Base-by-base conservation (phyloP, 163 green algal species). In the Coccomyxa subellipsoidea region DNA sequence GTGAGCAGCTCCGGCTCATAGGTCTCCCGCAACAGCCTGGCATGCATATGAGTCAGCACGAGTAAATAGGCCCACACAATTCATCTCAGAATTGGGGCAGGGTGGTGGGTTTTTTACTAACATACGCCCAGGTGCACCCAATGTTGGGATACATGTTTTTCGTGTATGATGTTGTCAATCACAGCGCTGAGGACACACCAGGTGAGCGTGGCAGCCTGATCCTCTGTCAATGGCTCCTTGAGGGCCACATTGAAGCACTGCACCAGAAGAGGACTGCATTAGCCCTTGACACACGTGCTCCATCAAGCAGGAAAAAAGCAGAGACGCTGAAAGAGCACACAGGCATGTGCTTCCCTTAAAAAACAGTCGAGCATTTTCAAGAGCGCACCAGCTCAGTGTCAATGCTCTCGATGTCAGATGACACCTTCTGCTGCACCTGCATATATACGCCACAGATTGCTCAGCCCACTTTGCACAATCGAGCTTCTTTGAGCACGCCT, bases 241-340 rank as follows among this genome's bases (percentile, higher is more conserved):
- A 96, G 59, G 0, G 90, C 91, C 27, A 99, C 82, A 83, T 99
- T 99, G 93, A 93, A 99, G 90, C 94, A 98, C 86, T 94, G 89
- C 86, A 85, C 8, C 79, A 83, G 32, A 23, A n/a, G 4, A 12
- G 23, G 2, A 69, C 29, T 27, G 1, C 4, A 23, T 34, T 31
- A 79, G 2, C 0, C 29, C 15, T 1, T 23, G 12, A 47, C 27
- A 59, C 29, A 47, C 35, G 21, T 36, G 34, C 4, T 39, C n/a
- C 18, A n/a, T n/a, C n/a, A n/a, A n/a, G n/a, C n/a, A n/a, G n/a
- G n/a, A n/a, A n/a, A n/a, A n/a, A n/a, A n/a, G n/a, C n/a, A n/a
- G n/a, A n/a, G n/a, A n/a, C n/a, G n/a, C n/a, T n/a, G n/a, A n/a
- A n/a, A n/a, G n/a, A n/a, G n/a, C n/a, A n/a, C 69, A 37, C n/a